Evolutionary conservation across 352 stramenopile genomes (phyloP), one percentile per base, ranked within the genome.

Genomic region (Phytopythium delawarense): DNA sequence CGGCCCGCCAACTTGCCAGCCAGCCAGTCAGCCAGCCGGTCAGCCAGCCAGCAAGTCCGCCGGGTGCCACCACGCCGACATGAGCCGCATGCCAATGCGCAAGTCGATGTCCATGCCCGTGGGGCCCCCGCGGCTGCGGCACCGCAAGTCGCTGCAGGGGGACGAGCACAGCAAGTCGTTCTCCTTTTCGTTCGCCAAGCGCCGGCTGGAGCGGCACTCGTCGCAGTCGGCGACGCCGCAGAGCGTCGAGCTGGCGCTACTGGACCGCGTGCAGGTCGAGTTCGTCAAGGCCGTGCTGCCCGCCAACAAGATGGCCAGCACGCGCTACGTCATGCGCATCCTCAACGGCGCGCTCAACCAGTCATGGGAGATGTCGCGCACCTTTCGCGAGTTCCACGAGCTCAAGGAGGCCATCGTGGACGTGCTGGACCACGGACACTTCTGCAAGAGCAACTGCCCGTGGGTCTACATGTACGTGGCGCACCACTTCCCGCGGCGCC

Each of bases 381-480:
- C 79, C 13, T 95, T 90, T 64, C 78, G 75, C 37, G 87, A 93
- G 57, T 93, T 92, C 62, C 76, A 84, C 65, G 81, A 92, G 35
- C 73, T 94, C 34, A 92, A 93, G 64, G 80, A 92, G 35, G 58
- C 66, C 4, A 70, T 95, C 23, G 62, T 79, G 50, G 64, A 50
- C 11, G 73, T 76, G 42, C 70, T 95, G 20, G 69, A 89, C 64
- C 85, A 93, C 64, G 87, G 87, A 57, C 87, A 95, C 69, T 78
- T 91, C 21, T 95, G 87, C 60, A 59, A 71, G 16, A 88, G 84
- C 35, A 91, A 91, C 59, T 95, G 87, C 35, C 87, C 87, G 54
- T 95, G 80, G 79, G 69, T 95, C 53, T 95, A 87, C 79, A 89
- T 91, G 81, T 91, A 80, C 57, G 75, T 75, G 13, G 76, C 82